Base-by-base conservation (phyloP, 495 filamentous ascomycete genomes). In the Neurospora intermedia region DNA sequence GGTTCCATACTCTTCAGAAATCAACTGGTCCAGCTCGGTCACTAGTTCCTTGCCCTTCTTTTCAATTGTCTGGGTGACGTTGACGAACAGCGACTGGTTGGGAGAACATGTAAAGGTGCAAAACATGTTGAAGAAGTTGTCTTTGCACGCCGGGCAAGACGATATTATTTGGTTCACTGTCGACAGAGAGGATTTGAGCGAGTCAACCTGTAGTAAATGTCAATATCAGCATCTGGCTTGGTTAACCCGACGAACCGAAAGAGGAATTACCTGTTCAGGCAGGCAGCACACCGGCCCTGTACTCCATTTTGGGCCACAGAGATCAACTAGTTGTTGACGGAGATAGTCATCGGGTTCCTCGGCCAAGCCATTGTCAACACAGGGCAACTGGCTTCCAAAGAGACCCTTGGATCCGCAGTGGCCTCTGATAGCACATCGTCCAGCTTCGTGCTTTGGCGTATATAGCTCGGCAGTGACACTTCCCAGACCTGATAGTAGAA, bases 61-160 rank as follows among this genome's bases (percentile, higher is more conserved):
- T 74, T 87, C 82, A 75, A 89, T 82, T 1, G 91, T 92, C 70
- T 90, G 82, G 8, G 96, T 98, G 54, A 99, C 91, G 78, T 99
- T 99, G 78, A 98, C 84, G 77, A 99, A 99, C 2, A 97, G 85
- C 6, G 93, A 97, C 81, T 99, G 96, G 78, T 98, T 91, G 10
- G 96, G 94, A 11, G 96, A 98, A 84, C 96, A 99, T 23, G 94
- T 98, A 75, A 99, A 97, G 6, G 93, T 94, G 83, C 96, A 99
- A 78, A 99, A 99, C 62, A 96, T 88, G 84, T 98, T 94, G 87
- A 92, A 97, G 82, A 99, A 99, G 83, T 99, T 99, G 71, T 91
- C 90, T 82, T 93, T 94, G 86, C 96, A 99, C 38, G 96, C 96
- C 15, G 96, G 96, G 82, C 96, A 99, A 31, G 93, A 91, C 40